Percentiles rank a stretch among this genome's conserved stretches.
phyloP scores from a whole-genome alignment of 1,284 basidiomycete genomes.

The Trametes sp. region DNA sequence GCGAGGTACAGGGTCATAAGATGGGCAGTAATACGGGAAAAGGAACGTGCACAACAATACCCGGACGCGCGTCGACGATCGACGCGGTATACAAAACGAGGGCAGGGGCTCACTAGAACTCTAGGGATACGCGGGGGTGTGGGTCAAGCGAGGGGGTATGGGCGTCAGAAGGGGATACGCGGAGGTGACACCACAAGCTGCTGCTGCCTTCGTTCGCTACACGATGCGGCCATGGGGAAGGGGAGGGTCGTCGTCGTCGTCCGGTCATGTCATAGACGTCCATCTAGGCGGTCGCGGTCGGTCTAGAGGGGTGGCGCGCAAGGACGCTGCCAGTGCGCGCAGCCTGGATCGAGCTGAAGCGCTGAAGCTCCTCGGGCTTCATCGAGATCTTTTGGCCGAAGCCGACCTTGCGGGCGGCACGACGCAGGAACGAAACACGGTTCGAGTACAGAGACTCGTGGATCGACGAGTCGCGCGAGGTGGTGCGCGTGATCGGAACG shows the following conservation, averaged over 20 bases:
- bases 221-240: slow-evolving; percentile 9
- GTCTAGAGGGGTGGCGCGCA: slow-evolving; percentile 79
- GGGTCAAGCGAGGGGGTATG: slow-evolving; percentile 31
- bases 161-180: slow-evolving; percentile 16
- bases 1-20: slow-evolving; percentile 27
- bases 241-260: slow-evolving; percentile 7
- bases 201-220: slow-evolving; percentile 31
- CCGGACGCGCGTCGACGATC: slow-evolving; percentile 20
- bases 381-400: slow-evolving; percentile 83
- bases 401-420: slow-evolving; percentile 85
- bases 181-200: slow-evolving; percentile 29
- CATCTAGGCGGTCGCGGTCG: slow-evolving; percentile 49
- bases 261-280: slow-evolving; percentile 12
- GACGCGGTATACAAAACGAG: slow-evolving; percentile 26
- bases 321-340: slow-evolving; percentile 78
- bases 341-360: slow-evolving; percentile 87
- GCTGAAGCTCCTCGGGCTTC: slow-evolving; percentile 84
- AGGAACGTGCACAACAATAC: slow-evolving; percentile 29
- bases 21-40: slow-evolving; percentile 16
- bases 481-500: slow-evolving; percentile 85
- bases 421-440: slow-evolving; percentile 89
- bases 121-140: slow-evolving; percentile 23
- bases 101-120: slow-evolving; percentile 21
- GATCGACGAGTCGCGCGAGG: slow-evolving; percentile 89
- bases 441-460: slow-evolving; percentile 96